Evolutionary conservation across 441 rosid genomes (phyloP), one percentile per base, ranked within the genome.

Genomic region (Arabidopsis hybrid): DNA sequence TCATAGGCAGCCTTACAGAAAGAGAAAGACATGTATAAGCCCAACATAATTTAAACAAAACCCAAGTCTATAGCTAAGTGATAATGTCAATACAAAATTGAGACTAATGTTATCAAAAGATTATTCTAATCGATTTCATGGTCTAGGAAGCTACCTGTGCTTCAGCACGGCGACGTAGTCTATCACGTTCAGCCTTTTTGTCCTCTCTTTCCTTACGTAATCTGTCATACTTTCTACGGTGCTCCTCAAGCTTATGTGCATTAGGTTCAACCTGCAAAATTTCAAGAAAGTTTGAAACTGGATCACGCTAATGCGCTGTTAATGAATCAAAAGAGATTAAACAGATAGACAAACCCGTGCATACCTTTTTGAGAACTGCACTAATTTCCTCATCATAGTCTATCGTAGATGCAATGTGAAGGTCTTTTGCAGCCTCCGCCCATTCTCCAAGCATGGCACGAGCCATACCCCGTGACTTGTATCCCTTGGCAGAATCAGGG

Each of bases 401-500:
- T 56, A 95, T 70, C 47, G 82, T 88, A 2, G 98, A 92, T 38
- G 99, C 99, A 60, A 83, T 18, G 69, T 95, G 99, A 52, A 95
- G 90, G 80, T 95, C 99, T 76, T 88, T 91, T 7, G 89, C 98
- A 55, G 98, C 92, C 77, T 95, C 91, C 77, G 83, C 95, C 99
- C 99, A 95, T 61, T 85, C 87, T 57, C 98, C 98, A 36, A 92
- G 93, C 95, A 95, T 80, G 66, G 97, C 86, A 16, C 75, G 81
- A 45, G 97, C 99, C 79, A 95, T 85, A 4, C 99, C 99, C 12
- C 99, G 85, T 56, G 96, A 75, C 80, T 95, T 95, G 84, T 91
- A 92, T 60, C 99, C 98, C 79, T 91, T 95, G 1, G 99, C 99
- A 74, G 98, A 95, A 80, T 95, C 95, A 42, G 97, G 92, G 71